Conservation (phyloP, 345 rosid genomes). For the Aethionema arabicum region DNA sequence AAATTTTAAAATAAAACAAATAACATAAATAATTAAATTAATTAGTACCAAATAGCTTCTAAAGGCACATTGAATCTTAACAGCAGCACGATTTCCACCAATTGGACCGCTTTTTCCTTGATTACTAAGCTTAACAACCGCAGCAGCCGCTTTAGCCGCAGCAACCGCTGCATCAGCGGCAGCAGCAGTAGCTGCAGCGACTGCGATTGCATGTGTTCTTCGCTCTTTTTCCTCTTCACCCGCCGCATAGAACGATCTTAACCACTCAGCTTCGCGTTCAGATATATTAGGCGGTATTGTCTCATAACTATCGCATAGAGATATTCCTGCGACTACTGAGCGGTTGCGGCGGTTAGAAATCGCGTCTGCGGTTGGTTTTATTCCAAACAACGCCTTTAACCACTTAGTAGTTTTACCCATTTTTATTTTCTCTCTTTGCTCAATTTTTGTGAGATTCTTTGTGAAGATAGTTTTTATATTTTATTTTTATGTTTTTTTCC, state of each 20-base stretch:
- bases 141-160: constrained; percentile 63
- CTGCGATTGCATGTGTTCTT: constrained; percentile 58
- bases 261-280: constrained; percentile 54
- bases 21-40: background rate
- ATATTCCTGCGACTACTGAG: constrained; percentile 15
- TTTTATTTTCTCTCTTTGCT: constrained; percentile 14
- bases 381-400: constrained; percentile 72
- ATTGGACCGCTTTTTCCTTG: constrained; percentile 46
- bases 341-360: constrained; percentile 30
- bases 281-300: constrained; percentile 49
- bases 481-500: constrained; percentile 10
- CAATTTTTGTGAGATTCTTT: constrained; percentile 24
- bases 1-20: background rate
- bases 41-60: constrained; percentile 64
- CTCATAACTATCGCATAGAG: constrained; percentile 37
- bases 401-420: constrained; percentile 80
- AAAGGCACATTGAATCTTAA: constrained; percentile 65
- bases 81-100: constrained; percentile 49
- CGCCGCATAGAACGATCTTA: constrained; percentile 45
- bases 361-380: constrained; percentile 44
- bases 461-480: background rate
- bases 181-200: constrained; percentile 71
- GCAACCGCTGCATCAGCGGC: constrained; percentile 72
- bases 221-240: constrained; percentile 56
- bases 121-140: constrained; percentile 54